phyloP scores from a whole-genome alignment of 2,329 filamentous ascomycete species.

The Arthrobotrys musiformis region DNA sequence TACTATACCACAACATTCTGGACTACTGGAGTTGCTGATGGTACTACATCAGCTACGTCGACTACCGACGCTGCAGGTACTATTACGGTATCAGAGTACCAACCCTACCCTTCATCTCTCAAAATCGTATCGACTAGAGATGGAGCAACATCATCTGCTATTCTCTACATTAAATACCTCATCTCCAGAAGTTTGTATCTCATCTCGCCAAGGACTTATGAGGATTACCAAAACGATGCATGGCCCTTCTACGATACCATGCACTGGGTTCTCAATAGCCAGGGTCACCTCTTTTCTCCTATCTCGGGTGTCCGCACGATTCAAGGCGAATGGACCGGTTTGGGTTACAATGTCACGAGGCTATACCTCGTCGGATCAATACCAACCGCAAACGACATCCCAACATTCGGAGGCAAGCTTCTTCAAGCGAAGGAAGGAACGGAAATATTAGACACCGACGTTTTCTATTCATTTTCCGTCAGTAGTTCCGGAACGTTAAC shows the following conservation, averaged over 20 bases:
- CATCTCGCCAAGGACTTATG: background rate
- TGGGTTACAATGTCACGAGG: background rate
- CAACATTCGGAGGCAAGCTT: background rate
- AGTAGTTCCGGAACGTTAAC: background rate
- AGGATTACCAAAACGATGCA: background rate
- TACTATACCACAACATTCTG: background rate
- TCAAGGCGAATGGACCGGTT: background rate
- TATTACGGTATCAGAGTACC: conserved; percentile 7
- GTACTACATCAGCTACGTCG: background rate
- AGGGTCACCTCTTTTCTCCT: background rate
- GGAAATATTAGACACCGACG: background rate
- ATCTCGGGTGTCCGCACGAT: background rate
- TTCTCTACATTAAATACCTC: background rate
- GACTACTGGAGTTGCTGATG: background rate
- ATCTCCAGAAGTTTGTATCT: background rate
- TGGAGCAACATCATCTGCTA: background rate
- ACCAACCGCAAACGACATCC: background rate
- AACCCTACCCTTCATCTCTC: background rate
- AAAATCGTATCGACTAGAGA: background rate
- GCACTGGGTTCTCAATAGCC: background rate
- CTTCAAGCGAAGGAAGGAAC: background rate
- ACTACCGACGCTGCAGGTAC: background rate
- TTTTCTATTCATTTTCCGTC: background rate
- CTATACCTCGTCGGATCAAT: background rate
- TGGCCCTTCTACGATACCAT: background rate